phyloP scores from a whole-genome alignment of 257 asterid species.

The Euphrasia confusa region DNA sequence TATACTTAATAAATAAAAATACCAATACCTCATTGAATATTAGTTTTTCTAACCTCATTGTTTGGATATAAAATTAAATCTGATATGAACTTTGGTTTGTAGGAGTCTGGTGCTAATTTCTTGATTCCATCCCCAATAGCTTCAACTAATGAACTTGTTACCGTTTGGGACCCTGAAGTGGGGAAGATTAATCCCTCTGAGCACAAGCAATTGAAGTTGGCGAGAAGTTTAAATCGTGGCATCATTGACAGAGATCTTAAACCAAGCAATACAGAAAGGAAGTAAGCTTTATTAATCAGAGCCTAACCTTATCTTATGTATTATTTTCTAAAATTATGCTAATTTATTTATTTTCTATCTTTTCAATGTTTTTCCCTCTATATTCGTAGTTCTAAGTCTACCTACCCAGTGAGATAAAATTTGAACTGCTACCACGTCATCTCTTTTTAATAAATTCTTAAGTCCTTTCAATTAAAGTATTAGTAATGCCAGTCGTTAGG shows the following conservation, averaged over 20 bases:
- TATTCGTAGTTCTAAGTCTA: conserved; percentile 8
- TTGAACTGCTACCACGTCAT: conserved; percentile 4
- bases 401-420: conserved; percentile 7
- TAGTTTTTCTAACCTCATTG: too few relatives aligned
- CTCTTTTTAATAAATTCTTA: conserved; percentile 14
- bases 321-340: neutral
- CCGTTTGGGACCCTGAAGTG: conserved; percentile 94
- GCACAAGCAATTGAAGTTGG: conserved; percentile 96
- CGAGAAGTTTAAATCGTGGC: conserved; percentile 96
- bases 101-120: conserved; percentile 98
- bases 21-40: too few relatives aligned
- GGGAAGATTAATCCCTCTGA: conserved; percentile 97
- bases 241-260: conserved; percentile 95
- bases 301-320: neutral
- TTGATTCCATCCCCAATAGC: conserved; percentile 87
- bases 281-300: conserved; percentile 44
- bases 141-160: conserved; percentile 88
- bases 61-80: neutral
- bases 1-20: too few relatives aligned
- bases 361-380: neutral
- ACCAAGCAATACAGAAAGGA: conserved; percentile 83
- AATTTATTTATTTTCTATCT: neutral
- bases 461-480: conserved; percentile 10
- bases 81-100: conserved; percentile 24
- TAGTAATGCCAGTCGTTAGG: conserved; percentile 8